These are phyloP conservation scores for Rhodotorula sphaerocarpa DNA, from an alignment of 768 basidiomycete species.

Conservation along the genomic window DNA sequence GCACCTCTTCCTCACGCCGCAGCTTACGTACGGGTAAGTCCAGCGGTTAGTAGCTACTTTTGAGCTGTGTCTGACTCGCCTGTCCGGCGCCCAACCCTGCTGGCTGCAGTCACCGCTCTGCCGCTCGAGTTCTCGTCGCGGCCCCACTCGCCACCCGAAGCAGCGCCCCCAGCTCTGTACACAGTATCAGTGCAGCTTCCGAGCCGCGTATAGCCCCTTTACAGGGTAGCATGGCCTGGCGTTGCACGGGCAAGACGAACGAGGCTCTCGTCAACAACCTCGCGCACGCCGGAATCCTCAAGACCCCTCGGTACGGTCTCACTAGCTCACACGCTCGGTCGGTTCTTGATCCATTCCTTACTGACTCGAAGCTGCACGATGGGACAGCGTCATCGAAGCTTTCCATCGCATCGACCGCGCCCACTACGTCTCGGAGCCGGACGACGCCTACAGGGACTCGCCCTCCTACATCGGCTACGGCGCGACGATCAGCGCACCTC, in stretches of 20 bases:
- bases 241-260: slow-evolving; percentile 62
- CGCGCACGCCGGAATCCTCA: background rate
- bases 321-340: background rate
- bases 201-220: background rate
- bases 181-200: too few relatives aligned
- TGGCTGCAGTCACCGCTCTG: too few relatives aligned
- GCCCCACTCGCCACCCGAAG: too few relatives aligned
- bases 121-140: too few relatives aligned
- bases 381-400: slow-evolving; percentile 13
- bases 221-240: slow-evolving; percentile 63
- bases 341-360: background rate
- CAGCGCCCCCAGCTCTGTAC: too few relatives aligned
- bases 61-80: too few relatives aligned
- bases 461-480: slow-evolving; percentile 61
- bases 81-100: too few relatives aligned
- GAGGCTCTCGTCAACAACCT: slow-evolving; percentile 66
- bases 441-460: slow-evolving; percentile 65
- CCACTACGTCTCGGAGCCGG: background rate
- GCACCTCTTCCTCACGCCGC: too few relatives aligned
- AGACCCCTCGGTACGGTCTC: slow-evolving; percentile 12
- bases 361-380: background rate
- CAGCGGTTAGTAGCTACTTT: too few relatives aligned
- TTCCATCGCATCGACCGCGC: slow-evolving; percentile 19
- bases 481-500: slow-evolving; percentile 92
- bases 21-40: too few relatives aligned